A percentile compares a stretch with the other conserved stretches of the same genome.
Evolutionary conservation across 768 basidiomycete species (phyloP).

Genomic region (Kwoniella pini): DNA sequence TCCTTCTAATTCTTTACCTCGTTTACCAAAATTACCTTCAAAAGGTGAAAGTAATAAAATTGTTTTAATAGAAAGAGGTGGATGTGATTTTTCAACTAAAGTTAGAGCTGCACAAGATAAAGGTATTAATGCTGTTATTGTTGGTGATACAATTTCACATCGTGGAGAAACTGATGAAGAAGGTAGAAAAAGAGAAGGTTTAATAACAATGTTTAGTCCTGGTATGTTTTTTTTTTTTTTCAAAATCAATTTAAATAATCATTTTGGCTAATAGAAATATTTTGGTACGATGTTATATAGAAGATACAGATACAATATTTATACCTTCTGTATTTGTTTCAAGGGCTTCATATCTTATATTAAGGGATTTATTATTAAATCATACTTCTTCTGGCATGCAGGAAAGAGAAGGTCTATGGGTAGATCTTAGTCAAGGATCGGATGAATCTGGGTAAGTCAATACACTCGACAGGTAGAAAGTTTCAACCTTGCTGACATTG

Average conservation of each 20-base stretch:
- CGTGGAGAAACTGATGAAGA: slow-evolving; percentile 54
- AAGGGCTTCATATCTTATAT: slow-evolving; percentile 72
- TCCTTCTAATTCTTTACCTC: slow-evolving; percentile 26
- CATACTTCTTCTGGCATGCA: slow-evolving; percentile 65
- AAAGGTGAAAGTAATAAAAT: slow-evolving; percentile 58
- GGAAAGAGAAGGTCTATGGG: slow-evolving; percentile 37
- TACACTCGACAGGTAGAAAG: no score
- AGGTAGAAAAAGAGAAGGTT: slow-evolving; percentile 61
- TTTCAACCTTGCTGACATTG: no score
- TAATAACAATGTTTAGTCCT: slow-evolving; percentile 91
- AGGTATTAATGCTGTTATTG: slow-evolving; percentile 86
- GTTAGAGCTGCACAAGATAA: slow-evolving; percentile 66
- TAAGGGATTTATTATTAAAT: slow-evolving; percentile 69
- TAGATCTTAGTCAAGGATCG: slow-evolving; percentile 49
- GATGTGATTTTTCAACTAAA: slow-evolving; percentile 89
- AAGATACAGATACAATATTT: slow-evolving; percentile 77
- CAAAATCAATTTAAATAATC: no score
- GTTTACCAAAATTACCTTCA: slow-evolving; percentile 6
- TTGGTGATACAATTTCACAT: slow-evolving; percentile 74
- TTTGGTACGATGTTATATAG: no score
- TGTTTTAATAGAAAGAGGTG: slow-evolving; percentile 83
- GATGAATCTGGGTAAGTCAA: slow-evolving; percentile 43
- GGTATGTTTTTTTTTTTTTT: no score
- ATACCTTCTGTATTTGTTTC: slow-evolving; percentile 88
- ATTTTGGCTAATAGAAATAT: no score